A percentile compares a stretch with the other conserved stretches of the same genome.
Evolutionary conservation across 345 rosid genomes (phyloP).

Genomic region (Euphorbia peplus): DNA sequence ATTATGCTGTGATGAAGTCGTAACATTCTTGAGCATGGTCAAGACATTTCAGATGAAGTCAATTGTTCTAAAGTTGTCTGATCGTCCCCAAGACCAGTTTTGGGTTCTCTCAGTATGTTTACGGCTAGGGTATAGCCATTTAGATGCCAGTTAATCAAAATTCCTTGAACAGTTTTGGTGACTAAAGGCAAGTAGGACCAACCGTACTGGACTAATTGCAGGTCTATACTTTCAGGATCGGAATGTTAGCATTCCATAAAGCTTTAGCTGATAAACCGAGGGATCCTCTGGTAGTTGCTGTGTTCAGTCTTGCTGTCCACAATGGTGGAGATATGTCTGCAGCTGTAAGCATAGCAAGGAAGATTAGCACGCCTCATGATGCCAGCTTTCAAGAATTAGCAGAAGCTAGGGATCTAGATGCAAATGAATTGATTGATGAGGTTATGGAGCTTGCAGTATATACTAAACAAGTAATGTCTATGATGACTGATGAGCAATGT

Average conservation of each 20-base stretch:
- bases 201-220: neutral
- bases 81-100: neutral
- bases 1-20: neutral
- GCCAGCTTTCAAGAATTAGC: conserved; percentile 51
- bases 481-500: conserved; percentile 58
- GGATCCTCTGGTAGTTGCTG: conserved; percentile 74
- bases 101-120: neutral
- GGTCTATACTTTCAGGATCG: conserved; percentile 51
- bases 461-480: conserved; percentile 38
- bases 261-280: conserved; percentile 65
- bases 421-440: conserved; percentile 38
- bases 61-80: neutral
- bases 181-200: neutral
- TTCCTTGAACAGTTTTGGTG: neutral
- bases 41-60: conserved; percentile 1
- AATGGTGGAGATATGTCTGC: conserved; percentile 70
- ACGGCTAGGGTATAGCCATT: neutral
- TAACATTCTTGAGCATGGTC: neutral
- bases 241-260: conserved; percentile 75
- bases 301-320: conserved; percentile 70
- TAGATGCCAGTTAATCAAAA: neutral
- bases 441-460: conserved; percentile 63
- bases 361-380: conserved; percentile 45
- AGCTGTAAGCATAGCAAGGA: conserved; percentile 62
- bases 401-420: conserved; percentile 24